phyloP scores from a whole-genome alignment of 345 rosid genomes.

The Linum trigynum region DNA sequence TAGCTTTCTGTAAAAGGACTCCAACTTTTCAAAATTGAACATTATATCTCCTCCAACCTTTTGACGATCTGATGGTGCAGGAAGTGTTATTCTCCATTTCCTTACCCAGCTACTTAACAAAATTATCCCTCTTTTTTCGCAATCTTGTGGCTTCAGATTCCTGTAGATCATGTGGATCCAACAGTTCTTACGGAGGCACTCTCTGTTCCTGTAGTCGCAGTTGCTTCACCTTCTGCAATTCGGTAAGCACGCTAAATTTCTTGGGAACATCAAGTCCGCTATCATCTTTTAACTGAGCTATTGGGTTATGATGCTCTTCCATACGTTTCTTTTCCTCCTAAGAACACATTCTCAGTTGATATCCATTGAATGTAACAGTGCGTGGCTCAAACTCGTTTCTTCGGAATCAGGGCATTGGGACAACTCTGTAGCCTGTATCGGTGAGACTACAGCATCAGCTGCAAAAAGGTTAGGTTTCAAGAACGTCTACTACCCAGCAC shows the following conservation, averaged over 20 bases:
- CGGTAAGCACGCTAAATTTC: slow-evolving; percentile 27
- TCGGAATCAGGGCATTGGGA: slow-evolving; percentile 43
- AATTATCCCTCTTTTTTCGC: too few species aligned
- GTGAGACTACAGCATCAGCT: slow-evolving; percentile 89
- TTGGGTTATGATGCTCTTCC: too few species aligned
- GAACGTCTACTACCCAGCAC: slow-evolving; percentile 59
- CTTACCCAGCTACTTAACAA: not conserved
- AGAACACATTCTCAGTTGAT: slow-evolving; percentile 2
- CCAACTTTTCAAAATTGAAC: too few species aligned
- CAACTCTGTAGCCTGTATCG: slow-evolving; percentile 76
- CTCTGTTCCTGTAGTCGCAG: slow-evolving; percentile 65
- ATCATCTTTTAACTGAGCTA: not conserved
- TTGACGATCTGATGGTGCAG: too few species aligned
- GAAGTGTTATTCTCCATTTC: not conserved
- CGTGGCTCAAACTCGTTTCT: slow-evolving; percentile 59
- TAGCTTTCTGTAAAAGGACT: too few species aligned
- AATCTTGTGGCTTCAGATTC: slow-evolving; percentile 36
- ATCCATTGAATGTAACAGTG: slow-evolving; percentile 34
- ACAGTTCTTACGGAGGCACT: slow-evolving; percentile 51
- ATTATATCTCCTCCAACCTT: too few species aligned
- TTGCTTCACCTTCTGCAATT: slow-evolving; percentile 91
- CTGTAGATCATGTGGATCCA: slow-evolving; percentile 57
- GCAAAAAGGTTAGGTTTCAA: slow-evolving; percentile 65
- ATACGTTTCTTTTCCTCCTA: not conserved
- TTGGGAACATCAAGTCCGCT: not conserved